Evolutionary conservation across 2,329 filamentous ascomycete genomes (phyloP).

Genomic region (Colletotrichum sp.): DNA sequence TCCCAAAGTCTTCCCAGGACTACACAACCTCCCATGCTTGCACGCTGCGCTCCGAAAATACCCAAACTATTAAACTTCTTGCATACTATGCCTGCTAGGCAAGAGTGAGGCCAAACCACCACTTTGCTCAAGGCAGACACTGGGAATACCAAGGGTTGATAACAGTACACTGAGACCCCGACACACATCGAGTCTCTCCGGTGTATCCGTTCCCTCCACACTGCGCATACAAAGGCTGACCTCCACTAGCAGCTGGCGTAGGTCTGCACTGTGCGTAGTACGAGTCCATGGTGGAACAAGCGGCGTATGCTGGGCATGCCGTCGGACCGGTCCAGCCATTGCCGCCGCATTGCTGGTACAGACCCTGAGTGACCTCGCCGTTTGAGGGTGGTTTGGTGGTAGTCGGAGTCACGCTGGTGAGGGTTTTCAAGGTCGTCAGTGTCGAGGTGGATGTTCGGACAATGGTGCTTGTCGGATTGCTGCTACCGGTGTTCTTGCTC

Average conservation of each 20-base stretch:
- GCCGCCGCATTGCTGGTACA: constrained; percentile 14
- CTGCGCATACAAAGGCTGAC: neutral
- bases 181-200: neutral
- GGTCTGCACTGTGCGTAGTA: constrained; percentile 10
- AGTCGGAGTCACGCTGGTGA: neutral
- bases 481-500: neutral
- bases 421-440: neutral
- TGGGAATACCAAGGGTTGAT: constrained; percentile 10
- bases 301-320: neutral
- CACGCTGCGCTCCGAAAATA: neutral
- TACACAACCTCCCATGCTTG: neutral
- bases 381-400: neutral
- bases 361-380: neutral
- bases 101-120: neutral
- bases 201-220: constrained; percentile 1
- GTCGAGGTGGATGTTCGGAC: neutral
- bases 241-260: neutral
- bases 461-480: neutral
- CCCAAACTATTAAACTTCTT: neutral
- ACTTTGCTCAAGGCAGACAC: neutral
- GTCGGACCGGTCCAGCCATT: neutral
- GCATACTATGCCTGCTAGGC: neutral
- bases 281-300: neutral
- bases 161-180: neutral
- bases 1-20: neutral